Percentiles rank a stretch among this genome's conserved stretches.
Conservation (phyloP, 371 early-diverging fungal genomes). For the Mucor sp. region DNA sequence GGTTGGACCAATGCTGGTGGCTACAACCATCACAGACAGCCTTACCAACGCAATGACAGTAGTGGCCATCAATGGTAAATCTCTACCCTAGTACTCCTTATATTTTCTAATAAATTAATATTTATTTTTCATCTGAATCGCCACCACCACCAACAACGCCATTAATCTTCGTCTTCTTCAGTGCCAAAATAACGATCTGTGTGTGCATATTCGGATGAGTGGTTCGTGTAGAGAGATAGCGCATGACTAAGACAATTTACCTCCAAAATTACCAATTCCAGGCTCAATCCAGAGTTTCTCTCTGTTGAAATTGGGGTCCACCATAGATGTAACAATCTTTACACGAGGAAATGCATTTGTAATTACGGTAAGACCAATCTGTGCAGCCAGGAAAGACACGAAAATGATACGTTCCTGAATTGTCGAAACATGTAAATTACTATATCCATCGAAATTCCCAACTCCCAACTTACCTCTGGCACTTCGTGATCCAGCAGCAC, state of each 20-base stretch:
- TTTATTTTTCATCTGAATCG: constrained; percentile 1
- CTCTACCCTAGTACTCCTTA: neutral
- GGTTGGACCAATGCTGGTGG: constrained; percentile 18
- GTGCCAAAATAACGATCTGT: constrained; percentile 57
- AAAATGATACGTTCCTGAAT: constrained; percentile 77
- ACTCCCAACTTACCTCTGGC: constrained; percentile 44
- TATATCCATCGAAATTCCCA: neutral
- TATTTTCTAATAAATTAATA: constrained; percentile 3
- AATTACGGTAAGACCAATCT: constrained; percentile 75
- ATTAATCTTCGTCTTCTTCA: constrained; percentile 38
- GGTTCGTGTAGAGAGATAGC: too few relatives aligned
- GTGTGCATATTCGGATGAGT: neutral
- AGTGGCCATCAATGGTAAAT: constrained; percentile 18
- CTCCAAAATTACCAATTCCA: constrained; percentile 90
- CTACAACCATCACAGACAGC: constrained; percentile 1
- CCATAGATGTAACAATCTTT: constrained; percentile 77
- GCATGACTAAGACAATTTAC: constrained; percentile 17
- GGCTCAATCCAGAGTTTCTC: constrained; percentile 75
- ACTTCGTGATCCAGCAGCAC: constrained; percentile 89
- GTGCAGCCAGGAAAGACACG: constrained; percentile 76
- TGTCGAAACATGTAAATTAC: constrained; percentile 1
- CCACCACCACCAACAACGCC: neutral
- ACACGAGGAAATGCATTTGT: constrained; percentile 83
- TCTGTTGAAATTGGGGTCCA: constrained; percentile 66
- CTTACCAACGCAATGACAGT: neutral